phyloP scores from a whole-genome alignment of 2,329 filamentous ascomycete genomes.

The Neonectria ditissima region DNA sequence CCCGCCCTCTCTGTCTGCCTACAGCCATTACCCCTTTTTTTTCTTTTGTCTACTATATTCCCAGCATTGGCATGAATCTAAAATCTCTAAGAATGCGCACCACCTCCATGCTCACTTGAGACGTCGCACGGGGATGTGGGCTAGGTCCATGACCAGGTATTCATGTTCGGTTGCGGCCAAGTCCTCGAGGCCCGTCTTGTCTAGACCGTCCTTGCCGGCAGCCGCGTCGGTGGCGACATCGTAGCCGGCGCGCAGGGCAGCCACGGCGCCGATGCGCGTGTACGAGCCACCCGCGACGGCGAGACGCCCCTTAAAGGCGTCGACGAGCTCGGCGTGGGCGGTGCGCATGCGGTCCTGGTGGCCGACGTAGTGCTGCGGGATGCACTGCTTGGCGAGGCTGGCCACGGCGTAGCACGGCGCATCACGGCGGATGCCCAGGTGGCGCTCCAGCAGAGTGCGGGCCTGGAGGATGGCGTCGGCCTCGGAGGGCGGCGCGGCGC shows the following conservation, averaged over 20 bases:
- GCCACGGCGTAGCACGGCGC: slow-evolving; percentile 71
- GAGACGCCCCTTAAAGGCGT: slow-evolving; percentile 71
- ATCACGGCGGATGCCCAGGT: slow-evolving; percentile 75
- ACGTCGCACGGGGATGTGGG: slow-evolving; percentile 44
- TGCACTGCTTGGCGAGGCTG: slow-evolving; percentile 74
- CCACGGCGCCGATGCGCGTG: slow-evolving; percentile 63
- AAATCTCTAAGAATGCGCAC: background rate
- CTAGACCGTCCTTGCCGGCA: slow-evolving; percentile 34
- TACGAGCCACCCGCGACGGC: slow-evolving; percentile 72
- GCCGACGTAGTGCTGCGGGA: slow-evolving; percentile 90
- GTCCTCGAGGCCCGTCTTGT: slow-evolving; percentile 47
- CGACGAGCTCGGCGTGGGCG: slow-evolving; percentile 66
- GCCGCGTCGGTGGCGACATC: slow-evolving; percentile 44
- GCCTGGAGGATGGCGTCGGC: slow-evolving; percentile 78
- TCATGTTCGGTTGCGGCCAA: slow-evolving; percentile 29
- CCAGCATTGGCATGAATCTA: background rate
- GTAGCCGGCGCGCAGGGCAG: slow-evolving; percentile 60
- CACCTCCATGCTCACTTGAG: slow-evolving; percentile 4
- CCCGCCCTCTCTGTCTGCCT: background rate
- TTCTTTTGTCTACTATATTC: background rate
- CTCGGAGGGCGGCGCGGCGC: slow-evolving; percentile 63
- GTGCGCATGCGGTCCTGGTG: slow-evolving; percentile 73
- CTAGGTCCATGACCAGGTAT: slow-evolving; percentile 43
- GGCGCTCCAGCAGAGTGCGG: slow-evolving; percentile 74
- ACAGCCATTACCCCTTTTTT: background rate